Base-by-base conservation (phyloP, 345 rosid species). In the Boechera retrofracta region DNA sequence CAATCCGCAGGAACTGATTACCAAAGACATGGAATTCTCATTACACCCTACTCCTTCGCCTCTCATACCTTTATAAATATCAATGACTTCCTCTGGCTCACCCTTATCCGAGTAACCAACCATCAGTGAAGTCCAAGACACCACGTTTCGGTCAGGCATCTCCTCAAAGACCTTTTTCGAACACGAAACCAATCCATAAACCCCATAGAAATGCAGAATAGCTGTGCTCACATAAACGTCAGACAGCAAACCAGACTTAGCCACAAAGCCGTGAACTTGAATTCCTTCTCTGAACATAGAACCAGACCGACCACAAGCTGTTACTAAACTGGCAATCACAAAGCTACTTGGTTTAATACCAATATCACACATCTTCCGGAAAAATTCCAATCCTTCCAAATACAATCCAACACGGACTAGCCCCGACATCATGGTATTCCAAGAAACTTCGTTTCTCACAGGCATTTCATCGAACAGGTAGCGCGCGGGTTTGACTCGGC, bases 91-190 rank as follows among this genome's bases (percentile, higher is more conserved):
- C 31, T 70, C 57, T 4, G 88, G 80, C 57, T 87, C 85, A 74
- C 88, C 88, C 59, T 64, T 73, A 76, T 88, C 88, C 67, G 79
- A 65, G 80, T 84, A 87, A 49, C 91, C 84, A 79, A 81, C 88
- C 97, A 94, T 91, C 82, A 94, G 65, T 26, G 98, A 90, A 78
- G 97, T 94, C 97, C 97, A 91, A 45, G 98, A 87, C 70, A 90
- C 97, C 4, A 91, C 90, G 73, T 94, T 94, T 72, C 83, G 84
- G 53, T 82, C 70, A 0, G 89, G 90, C 96, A 94, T 91, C 87
- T 90, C 98, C 73, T 89, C 86, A 66, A 94, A 94, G 53, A 94
- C 75, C 79, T 69, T 92, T 79, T 73, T 80, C 9, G 96, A 89
- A 52, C 81, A 58, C 28, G 75, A 53, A 80, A 82, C 83, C 54